These are phyloP conservation scores for Porcisia deanei DNA, from an alignment of 208 protist species.

Conservation along the genomic window DNA sequence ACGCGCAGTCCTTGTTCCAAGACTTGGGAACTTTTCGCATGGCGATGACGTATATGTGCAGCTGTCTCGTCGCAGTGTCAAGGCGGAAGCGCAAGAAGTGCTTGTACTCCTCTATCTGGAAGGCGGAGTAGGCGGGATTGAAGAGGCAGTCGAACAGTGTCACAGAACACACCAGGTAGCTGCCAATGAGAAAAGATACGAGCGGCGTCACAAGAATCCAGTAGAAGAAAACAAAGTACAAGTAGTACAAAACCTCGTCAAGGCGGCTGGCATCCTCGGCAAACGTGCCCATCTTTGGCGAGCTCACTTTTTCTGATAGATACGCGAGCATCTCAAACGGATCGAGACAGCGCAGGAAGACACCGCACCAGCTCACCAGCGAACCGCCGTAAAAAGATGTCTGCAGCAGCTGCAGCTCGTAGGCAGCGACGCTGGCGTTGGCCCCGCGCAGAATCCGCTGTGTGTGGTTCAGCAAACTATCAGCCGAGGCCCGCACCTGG, in stretches of 20 bases:
- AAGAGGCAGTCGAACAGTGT: conserved; percentile 74
- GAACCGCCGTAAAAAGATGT: conserved; percentile 30
- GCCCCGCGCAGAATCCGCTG: conserved; percentile 33
- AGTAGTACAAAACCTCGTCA: conserved; percentile 63
- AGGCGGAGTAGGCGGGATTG: conserved; percentile 79
- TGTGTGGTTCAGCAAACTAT: conserved; percentile 42
- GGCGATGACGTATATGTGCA: conserved; percentile 68
- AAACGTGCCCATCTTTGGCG: conserved; percentile 50
- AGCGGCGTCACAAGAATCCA: conserved; percentile 82
- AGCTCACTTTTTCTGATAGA: conserved; percentile 54
- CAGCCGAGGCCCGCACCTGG: conserved; percentile 36
- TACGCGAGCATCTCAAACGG: conserved; percentile 70
- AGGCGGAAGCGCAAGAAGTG: conserved; percentile 78
- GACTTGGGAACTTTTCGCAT: conserved; percentile 64
- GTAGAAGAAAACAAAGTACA: conserved; percentile 79
- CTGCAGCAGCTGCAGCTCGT: conserved; percentile 22
- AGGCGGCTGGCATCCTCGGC: conserved; percentile 37
- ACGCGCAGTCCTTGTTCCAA: conserved; percentile 53
- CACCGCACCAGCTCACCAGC: conserved; percentile 27
- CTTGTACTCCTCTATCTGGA: conserved; percentile 90
- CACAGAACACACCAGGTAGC: conserved; percentile 72
- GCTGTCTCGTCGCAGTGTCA: conserved; percentile 48
- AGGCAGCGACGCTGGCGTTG: conserved; percentile 3
- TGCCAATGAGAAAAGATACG: conserved; percentile 77
- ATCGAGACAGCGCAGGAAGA: conserved; percentile 55